A percentile compares a stretch with the other conserved stretches of the same genome.
Evolutionary conservation across 1,284 basidiomycete species (phyloP).

Genomic region (Apiotrichum veenhuisii): DNA sequence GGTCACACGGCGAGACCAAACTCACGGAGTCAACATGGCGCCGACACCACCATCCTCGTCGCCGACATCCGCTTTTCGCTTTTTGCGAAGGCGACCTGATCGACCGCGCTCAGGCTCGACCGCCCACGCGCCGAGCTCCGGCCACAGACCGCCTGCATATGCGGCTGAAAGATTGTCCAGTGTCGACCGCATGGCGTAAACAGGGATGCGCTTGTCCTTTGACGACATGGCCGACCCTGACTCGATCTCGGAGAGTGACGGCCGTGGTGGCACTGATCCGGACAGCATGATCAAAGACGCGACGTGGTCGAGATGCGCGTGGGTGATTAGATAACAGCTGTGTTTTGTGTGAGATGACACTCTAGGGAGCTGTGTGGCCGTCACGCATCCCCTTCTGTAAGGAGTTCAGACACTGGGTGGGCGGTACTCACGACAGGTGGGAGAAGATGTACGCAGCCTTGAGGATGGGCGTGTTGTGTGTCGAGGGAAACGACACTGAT

Average conservation of each 20-base stretch:
- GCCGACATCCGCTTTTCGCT: constrained; percentile 9
- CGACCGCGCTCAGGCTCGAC: constrained; percentile 11
- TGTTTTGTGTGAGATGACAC: no score
- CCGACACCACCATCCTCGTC: constrained; percentile 22
- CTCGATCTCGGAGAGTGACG: not conserved
- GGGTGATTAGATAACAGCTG: constrained; percentile 49
- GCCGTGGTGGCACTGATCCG: constrained; percentile 38
- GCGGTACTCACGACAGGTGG: constrained; percentile 36
- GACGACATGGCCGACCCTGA: not conserved
- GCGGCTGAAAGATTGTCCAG: constrained; percentile 37
- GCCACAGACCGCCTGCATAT: constrained; percentile 47
- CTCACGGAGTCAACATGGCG: constrained; percentile 35
- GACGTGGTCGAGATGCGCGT: constrained; percentile 48
- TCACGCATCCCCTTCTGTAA: no score
- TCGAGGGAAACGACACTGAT: constrained; percentile 29
- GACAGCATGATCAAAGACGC: constrained; percentile 45
- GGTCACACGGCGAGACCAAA: not conserved
- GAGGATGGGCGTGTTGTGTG: constrained; percentile 38
- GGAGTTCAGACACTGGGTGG: not conserved
- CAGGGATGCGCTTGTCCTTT: constrained; percentile 26
- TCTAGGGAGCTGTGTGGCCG: not conserved
- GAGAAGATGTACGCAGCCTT: constrained; percentile 48
- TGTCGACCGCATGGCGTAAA: constrained; percentile 38
- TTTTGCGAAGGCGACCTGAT: constrained; percentile 9
- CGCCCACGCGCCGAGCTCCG: constrained; percentile 45